Evolutionary conservation across 257 asterid species (phyloP).

Genomic region (Misopates orontium): DNA sequence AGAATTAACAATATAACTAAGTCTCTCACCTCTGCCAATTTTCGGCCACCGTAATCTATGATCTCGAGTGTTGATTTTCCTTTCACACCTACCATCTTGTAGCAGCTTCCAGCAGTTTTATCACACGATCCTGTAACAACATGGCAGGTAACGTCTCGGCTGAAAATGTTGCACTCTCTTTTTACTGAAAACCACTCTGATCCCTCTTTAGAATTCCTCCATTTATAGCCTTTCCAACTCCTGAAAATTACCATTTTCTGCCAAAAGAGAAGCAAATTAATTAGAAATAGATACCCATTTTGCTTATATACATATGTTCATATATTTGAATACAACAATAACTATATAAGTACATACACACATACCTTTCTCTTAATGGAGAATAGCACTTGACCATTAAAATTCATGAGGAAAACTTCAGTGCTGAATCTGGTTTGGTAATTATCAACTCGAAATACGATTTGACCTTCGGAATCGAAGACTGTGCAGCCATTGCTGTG

Average conservation of each 20-base stretch:
- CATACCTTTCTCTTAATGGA: constrained; percentile 68
- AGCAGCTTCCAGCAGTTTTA: constrained; percentile 34
- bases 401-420: constrained; percentile 71
- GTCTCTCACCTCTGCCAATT: constrained; percentile 59
- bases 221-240: constrained; percentile 59
- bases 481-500: constrained; percentile 84
- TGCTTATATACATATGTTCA: not conserved
- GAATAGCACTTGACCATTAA: constrained; percentile 58
- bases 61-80: constrained; percentile 56
- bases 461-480: constrained; percentile 59
- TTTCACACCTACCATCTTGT: constrained; percentile 40
- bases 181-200: constrained; percentile 53
- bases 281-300: not conserved
- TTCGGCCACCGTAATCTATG: constrained; percentile 41
- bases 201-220: constrained; percentile 36
- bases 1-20: too few species aligned
- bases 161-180: constrained; percentile 38
- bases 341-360: not conserved
- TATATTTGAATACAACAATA: too few species aligned
- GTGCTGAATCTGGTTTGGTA: constrained; percentile 57
- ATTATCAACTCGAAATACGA: constrained; percentile 72
- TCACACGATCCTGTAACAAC: constrained; percentile 41
- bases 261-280: not conserved
- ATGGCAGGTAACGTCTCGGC: constrained; percentile 34
- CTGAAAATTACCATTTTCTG: constrained; percentile 50